Evolutionary conservation across 2,329 filamentous ascomycete species (phyloP), one percentile per base, ranked within the genome.

Genomic region (Colletotrichum abscissum): DNA sequence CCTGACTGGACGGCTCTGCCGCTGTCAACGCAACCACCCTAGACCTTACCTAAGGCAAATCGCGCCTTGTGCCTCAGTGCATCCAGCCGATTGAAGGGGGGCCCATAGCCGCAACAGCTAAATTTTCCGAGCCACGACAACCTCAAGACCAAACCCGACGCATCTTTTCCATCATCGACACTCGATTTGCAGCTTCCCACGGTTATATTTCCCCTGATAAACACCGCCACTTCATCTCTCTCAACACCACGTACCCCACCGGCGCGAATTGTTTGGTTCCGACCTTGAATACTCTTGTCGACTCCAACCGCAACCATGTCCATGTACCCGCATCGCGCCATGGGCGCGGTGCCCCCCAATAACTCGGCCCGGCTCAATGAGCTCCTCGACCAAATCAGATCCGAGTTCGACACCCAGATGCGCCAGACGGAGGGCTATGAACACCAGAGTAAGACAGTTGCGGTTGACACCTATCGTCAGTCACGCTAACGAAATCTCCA

Each of bases 291-390:
- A 54, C 12, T 38, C 42, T 42, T 52, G 4, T 19, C 35, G 22
- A 16, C 28, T 42, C 30, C 65, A 63, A 69, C n/a, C 30, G 24
- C 35, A 69, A 42, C 66, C 63, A 91, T 92, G 90, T 91, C 90
- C 69, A 97, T 98, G 95, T 98, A 98, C 84, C 94, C 93, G 79
- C 95, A 97, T 87, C 94, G 94, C 81, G 93, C 92, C 82, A 93
- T 97, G 89, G 92, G 92, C 76, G 90, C 88, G 76, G 92, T 91
- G 77, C 92, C 93, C 85, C 86, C 85, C 30, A 82, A 81, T 75
- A 88, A 86, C 77, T 83, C 83, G 63, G 89, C 86, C 78, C 95
- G 97, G 77, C 88, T 98, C 78, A 95, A 93, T 77, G 96, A 99
- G 88, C 91, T 98, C 76, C 89, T 99, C 80, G 96, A 98, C 70